Evolutionary conservation across 2,329 filamentous ascomycete genomes (phyloP).

Genomic region (Aspergillus eucalypticola): DNA sequence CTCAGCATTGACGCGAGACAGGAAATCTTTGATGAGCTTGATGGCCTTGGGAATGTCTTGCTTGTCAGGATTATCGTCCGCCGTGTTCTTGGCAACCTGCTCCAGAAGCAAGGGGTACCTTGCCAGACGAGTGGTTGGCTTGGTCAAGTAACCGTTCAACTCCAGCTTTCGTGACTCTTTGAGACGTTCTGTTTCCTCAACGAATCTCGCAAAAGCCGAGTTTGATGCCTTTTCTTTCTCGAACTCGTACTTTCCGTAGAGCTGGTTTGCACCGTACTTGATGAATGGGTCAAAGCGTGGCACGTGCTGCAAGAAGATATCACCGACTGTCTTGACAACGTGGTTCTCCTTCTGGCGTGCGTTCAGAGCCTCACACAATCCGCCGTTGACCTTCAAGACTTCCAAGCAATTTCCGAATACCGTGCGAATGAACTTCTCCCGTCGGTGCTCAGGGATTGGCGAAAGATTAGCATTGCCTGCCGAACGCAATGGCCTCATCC

Average conservation of each 20-base stretch:
- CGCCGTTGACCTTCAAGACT: constrained; percentile 87
- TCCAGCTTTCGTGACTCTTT: constrained; percentile 97
- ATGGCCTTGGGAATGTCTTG: constrained; percentile 90
- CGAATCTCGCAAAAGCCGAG: constrained; percentile 80
- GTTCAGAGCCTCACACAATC: constrained; percentile 84
- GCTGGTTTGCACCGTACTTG: constrained; percentile 89
- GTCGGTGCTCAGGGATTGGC: constrained; percentile 82
- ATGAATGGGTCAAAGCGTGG: constrained; percentile 96
- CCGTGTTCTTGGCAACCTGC: constrained; percentile 87
- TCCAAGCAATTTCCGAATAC: constrained; percentile 97
- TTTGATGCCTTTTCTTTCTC: constrained; percentile 93
- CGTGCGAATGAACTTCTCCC: constrained; percentile 86
- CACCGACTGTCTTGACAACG: constrained; percentile 84
- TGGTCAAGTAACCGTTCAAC: constrained; percentile 95
- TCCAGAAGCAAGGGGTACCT: constrained; percentile 91
- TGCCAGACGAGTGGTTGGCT: constrained; percentile 91
- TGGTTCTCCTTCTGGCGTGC: constrained; percentile 86
- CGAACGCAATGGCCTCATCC: constrained; percentile 88
- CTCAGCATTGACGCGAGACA: constrained; percentile 87
- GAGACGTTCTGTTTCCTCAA: constrained; percentile 92
- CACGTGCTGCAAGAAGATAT: constrained; percentile 90
- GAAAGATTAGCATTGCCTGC: constrained; percentile 65
- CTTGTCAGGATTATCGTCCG: constrained; percentile 84
- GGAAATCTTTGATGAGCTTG: constrained; percentile 78
- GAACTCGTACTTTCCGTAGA: constrained; percentile 97